Evolutionary conservation across 192 early-diverging fungal species (phyloP).

Genomic region (Coemansia umbellata): DNA sequence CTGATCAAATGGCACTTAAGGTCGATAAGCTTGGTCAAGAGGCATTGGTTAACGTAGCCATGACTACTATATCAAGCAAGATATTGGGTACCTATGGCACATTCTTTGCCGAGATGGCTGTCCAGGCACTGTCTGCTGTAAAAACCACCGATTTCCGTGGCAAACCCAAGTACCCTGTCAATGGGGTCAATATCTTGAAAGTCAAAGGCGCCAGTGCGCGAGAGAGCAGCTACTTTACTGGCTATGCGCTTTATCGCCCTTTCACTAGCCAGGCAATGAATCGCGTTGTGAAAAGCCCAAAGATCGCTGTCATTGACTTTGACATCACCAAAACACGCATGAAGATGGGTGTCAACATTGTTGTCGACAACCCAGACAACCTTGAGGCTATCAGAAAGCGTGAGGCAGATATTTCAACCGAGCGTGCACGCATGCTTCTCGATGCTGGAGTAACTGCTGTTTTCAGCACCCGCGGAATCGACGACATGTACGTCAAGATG

Average conservation of each 20-base stretch:
- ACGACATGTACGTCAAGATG: constrained; percentile 96
- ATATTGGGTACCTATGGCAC: constrained; percentile 97
- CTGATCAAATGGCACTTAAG: constrained; percentile 91
- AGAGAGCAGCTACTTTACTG: constrained; percentile 84
- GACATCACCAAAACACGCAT: constrained; percentile 98
- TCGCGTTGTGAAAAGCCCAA: constrained; percentile 79
- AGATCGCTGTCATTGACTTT: constrained; percentile 97
- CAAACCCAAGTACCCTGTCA: constrained; percentile 91
- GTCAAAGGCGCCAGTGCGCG: constrained; percentile 90
- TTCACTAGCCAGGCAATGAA: constrained; percentile 96
- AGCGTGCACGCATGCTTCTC: constrained; percentile 93
- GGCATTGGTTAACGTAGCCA: constrained; percentile 92
- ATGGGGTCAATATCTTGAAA: constrained; percentile 96
- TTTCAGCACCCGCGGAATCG: constrained; percentile 98
- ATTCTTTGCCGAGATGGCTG: constrained; percentile 94
- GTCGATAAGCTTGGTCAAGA: constrained; percentile 92
- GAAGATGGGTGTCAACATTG: constrained; percentile 97
- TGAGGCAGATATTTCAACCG: constrained; percentile 94
- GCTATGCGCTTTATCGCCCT: constrained; percentile 97
- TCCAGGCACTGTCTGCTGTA: constrained; percentile 90
- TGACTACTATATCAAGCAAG: constrained; percentile 97
- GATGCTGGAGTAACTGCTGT: constrained; percentile 95
- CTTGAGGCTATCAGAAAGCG: constrained; percentile 93
- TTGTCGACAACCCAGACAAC: constrained; percentile 97
- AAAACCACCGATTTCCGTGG: constrained; percentile 81